Evolutionary conservation across 768 basidiomycete species (phyloP).

Genomic region (Antrodiella citrinella): DNA sequence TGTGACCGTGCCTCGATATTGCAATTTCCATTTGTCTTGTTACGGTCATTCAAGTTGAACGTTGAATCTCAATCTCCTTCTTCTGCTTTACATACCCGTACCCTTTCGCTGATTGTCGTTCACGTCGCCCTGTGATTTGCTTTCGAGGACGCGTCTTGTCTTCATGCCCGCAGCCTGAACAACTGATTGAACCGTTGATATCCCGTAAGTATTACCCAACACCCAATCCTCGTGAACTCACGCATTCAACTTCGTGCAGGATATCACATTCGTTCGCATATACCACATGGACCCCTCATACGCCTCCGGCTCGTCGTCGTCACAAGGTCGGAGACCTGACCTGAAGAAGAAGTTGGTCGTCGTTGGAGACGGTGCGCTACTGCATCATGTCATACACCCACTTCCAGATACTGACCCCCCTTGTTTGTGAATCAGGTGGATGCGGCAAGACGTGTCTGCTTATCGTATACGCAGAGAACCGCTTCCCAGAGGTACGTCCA

Average conservation of each 20-base stretch:
- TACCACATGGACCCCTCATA: constrained; percentile 7
- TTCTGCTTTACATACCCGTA: too few relatives aligned
- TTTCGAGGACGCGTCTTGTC: background rate
- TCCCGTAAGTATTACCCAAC: background rate
- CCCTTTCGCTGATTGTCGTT: too few relatives aligned
- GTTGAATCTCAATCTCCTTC: too few relatives aligned
- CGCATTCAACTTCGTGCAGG: background rate
- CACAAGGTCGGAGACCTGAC: constrained; percentile 51
- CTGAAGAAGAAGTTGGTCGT: constrained; percentile 84
- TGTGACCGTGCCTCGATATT: background rate
- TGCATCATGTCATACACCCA: too few relatives aligned
- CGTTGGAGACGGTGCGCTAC: constrained; percentile 69
- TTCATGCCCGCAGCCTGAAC: background rate
- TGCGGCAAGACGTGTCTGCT: constrained; percentile 93
- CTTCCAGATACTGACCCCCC: too few relatives aligned
- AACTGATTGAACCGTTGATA: background rate
- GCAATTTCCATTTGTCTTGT: background rate
- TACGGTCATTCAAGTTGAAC: too few relatives aligned
- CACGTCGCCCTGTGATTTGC: too few relatives aligned
- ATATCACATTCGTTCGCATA: constrained; percentile 1
- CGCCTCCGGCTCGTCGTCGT: constrained; percentile 5
- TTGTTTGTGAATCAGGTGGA: constrained; percentile 58
- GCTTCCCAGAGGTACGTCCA: constrained; percentile 81
- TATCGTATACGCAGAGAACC: constrained; percentile 94
- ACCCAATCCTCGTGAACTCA: background rate